Conservation (phyloP, 768 basidiomycete genomes). For the Tylopilus felleus region DNA sequence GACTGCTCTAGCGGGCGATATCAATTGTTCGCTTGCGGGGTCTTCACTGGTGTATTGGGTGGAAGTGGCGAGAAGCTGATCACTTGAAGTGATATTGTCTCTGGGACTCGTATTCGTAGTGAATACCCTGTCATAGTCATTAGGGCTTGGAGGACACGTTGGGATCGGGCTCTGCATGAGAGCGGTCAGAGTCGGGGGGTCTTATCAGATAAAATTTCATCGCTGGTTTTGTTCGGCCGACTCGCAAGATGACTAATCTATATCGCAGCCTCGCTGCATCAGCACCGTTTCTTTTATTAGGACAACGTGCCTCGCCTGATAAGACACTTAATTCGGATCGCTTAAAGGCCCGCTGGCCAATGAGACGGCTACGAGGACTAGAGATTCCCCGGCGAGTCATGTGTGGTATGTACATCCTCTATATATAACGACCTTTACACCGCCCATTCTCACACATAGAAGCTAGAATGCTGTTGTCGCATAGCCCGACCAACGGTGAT, state of each 20-base stretch:
- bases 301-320: too few relatives aligned
- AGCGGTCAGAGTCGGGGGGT: not conserved
- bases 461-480: conserved; percentile 30
- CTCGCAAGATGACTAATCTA: conserved; percentile 19
- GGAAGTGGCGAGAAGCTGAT: not conserved
- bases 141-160: not conserved
- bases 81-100: not conserved
- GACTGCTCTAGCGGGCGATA: conserved; percentile 36
- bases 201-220: conserved; percentile 26
- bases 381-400: not conserved
- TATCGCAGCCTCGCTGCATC: too few relatives aligned
- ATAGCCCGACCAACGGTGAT: conserved; percentile 12
- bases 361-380: too few relatives aligned
- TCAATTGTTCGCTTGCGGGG: conserved; percentile 6
- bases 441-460: conserved; percentile 26
- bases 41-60: not conserved
- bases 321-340: too few relatives aligned
- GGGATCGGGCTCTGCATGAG: conserved; percentile 4
- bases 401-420: not conserved
- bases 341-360: too few relatives aligned
- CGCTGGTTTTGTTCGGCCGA: not conserved
- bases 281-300: too few relatives aligned
- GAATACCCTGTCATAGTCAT: not conserved
- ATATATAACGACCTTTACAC: not conserved
- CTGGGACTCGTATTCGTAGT: not conserved